Base-by-base conservation (phyloP, 1,284 basidiomycete species). In the Ceratobasidium sp. region DNA sequence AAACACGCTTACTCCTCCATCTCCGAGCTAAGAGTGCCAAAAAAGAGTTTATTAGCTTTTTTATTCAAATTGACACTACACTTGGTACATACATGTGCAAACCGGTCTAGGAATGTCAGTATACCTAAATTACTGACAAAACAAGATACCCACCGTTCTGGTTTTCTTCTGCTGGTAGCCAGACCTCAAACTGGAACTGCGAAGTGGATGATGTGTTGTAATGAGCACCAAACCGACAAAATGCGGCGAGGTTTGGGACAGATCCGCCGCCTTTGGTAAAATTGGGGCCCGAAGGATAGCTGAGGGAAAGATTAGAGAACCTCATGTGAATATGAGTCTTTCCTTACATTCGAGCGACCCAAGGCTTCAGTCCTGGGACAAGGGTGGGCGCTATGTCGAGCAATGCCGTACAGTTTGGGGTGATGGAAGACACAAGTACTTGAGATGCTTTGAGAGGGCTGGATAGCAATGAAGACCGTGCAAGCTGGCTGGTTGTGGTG, bases 211-310 rank as follows among this genome's bases (percentile, higher is more conserved):
- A 67, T 25, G 64, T 67, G 29, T 67, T 67, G 20, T 29, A 67
- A 1, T 67, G 35, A 7, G 64, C 64, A n/a, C 64, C 64, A 32
- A 67, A 67, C 5, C 64, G 64, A 35, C 64, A 67, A 43, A 67
- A 67, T n/a, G 53, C 64, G 31, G 64, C 20, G 17, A 67, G n/a
- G 27, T 67, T 29, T 13, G 49, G 38, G 12, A 43, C 47, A 27
- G 64, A 22, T 17, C 13, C 54, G 52, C 20, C 35, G 62, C 45
- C 22, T 15, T 53, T 38, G 3, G 62, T 32, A 20, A 49, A 25
- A 35, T 40, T 31, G 5, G 62, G 10, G n/a, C 50, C 62, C 17
- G 47, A 27, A 17, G 62, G 6, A 47, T 47, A 47, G 7, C 45
- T 47, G 45, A 12, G 45, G 45, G n/a, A n/a, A n/a, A n/a, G n/a